These are phyloP conservation scores for Cryptosporidium sp. DNA, from an alignment of 169 alveolate species.

Conservation along the genomic window DNA sequence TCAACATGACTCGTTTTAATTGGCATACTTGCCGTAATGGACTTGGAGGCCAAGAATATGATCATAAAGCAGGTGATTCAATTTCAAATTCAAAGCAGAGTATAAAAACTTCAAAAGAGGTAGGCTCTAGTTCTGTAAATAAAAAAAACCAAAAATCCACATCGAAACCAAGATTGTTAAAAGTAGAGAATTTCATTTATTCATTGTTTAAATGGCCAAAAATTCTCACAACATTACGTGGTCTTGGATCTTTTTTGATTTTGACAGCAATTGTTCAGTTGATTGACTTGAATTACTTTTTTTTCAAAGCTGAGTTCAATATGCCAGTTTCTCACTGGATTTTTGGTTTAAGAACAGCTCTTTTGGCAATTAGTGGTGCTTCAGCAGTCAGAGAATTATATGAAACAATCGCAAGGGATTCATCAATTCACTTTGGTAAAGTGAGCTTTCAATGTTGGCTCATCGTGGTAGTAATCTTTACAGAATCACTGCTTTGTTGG, in stretches of 20 bases:
- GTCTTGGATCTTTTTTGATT: conserved; percentile 80
- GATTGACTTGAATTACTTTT: conserved; percentile 87
- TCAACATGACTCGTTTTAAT: conserved; percentile 73
- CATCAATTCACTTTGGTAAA: conserved; percentile 20
- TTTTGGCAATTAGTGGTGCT: conserved; percentile 81
- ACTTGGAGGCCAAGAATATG: conserved; percentile 7
- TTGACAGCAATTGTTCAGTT: conserved; percentile 81
- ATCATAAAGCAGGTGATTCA: neutral
- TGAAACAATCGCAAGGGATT: conserved; percentile 28
- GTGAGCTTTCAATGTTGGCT: conserved; percentile 49
- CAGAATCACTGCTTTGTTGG: conserved; percentile 73
- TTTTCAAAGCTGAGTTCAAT: conserved; percentile 84
- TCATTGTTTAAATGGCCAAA: conserved; percentile 79
- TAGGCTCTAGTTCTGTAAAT: neutral
- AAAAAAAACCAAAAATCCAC: neutral
- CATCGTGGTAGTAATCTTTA: conserved; percentile 15
- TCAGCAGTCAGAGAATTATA: conserved; percentile 62
- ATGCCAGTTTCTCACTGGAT: conserved; percentile 86
- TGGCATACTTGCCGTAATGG: conserved; percentile 78
- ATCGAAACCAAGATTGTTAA: neutral
- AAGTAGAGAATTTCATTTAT: neutral
- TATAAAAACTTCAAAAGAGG: neutral
- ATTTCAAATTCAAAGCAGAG: neutral
- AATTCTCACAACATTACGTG: conserved; percentile 80
- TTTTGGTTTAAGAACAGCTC: conserved; percentile 81